Base-by-base conservation (phyloP, 2,329 filamentous ascomycete species). In the Colletotrichum spaethianum region DNA sequence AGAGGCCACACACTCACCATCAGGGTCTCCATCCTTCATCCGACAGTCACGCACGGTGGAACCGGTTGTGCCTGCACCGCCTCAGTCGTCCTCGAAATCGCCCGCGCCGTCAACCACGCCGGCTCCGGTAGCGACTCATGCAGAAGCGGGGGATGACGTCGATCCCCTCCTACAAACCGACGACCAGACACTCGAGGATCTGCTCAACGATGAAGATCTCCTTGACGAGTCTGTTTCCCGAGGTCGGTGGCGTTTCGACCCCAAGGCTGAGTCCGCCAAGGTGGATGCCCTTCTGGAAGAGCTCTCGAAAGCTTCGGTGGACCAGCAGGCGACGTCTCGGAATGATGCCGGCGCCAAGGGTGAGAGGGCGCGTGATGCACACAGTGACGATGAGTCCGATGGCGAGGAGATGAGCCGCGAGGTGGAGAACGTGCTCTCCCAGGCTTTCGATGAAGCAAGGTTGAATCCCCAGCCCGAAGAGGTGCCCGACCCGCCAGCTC, bases 101-200 rank as follows among this genome's bases (percentile, higher is more conserved):
- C 44, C 53, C 53, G 38, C 33, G 28, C 68, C 53, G 44, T 63
- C 33, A 16, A 26, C 44, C 20, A 26, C 26, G 3, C 38, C 63
- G 14, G 46, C 53, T 4, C 48, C 68, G 11, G 18, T n/a, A 50
- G 16, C n/a, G 33, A 16, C 46, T 36, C 33, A 36, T 16, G 60
- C n/a, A 52, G 44, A 40, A 63, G 20, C 33, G 23, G 38, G 50
- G 0, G 78, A 80, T 0, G 79, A 81, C 52, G 80, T 83, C 0
- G 83, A 84, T 48, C 77, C 80, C 1, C 76, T 86, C 23, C 81
- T 86, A 36, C 79, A 83, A 44, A 86, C 85, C 2, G 87, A 89
- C 74, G 87, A 89, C n/a, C 80, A 84, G 57, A 86, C 84, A 1
- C 79, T 90, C 0, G 84, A 89, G 66, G 87, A 89, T 70, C 81